Percentiles rank a stretch among this genome's conserved stretches.
phyloP scores from a whole-genome alignment of 179 eudicot species.

The Dionaea muscipula region DNA sequence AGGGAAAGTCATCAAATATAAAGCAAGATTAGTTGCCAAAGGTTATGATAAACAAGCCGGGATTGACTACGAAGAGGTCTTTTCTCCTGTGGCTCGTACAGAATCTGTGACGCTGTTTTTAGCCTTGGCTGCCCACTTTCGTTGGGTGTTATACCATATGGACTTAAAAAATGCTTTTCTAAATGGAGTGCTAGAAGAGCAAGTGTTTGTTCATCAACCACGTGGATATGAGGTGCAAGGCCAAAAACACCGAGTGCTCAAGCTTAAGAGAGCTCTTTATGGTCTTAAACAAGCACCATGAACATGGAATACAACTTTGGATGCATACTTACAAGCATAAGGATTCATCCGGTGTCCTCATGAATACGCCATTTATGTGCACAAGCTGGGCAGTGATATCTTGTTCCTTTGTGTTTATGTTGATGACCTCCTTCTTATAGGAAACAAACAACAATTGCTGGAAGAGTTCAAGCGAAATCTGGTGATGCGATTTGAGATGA shows the following conservation, averaged over 20 bases:
- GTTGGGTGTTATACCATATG: neutral
- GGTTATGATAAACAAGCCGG: slow-evolving; percentile 7
- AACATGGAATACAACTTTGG: neutral
- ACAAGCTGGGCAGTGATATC: neutral
- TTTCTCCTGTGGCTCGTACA: neutral
- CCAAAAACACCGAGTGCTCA: neutral
- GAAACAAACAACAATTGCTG: neutral
- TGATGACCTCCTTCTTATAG: neutral
- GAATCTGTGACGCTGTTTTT: slow-evolving; percentile 2
- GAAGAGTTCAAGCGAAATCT: neutral
- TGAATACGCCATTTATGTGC: neutral
- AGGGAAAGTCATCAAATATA: neutral
- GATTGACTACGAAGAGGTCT: slow-evolving; percentile 3
- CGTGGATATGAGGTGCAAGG: neutral
- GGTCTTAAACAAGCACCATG: slow-evolving; percentile 4
- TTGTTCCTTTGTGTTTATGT: neutral
- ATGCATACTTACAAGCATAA: neutral
- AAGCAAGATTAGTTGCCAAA: slow-evolving; percentile 4
- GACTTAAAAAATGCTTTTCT: slow-evolving; percentile 8
- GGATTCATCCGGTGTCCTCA: neutral
- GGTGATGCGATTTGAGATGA: slow-evolving; percentile 1
- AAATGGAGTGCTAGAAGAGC: no score
- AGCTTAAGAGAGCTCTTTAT: neutral
- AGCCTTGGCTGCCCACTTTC: slow-evolving; percentile 1
- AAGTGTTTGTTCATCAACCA: slow-evolving; percentile 4